Conservation (phyloP, 1,284 basidiomycete genomes). For the Pisolithus thermaeus region DNA sequence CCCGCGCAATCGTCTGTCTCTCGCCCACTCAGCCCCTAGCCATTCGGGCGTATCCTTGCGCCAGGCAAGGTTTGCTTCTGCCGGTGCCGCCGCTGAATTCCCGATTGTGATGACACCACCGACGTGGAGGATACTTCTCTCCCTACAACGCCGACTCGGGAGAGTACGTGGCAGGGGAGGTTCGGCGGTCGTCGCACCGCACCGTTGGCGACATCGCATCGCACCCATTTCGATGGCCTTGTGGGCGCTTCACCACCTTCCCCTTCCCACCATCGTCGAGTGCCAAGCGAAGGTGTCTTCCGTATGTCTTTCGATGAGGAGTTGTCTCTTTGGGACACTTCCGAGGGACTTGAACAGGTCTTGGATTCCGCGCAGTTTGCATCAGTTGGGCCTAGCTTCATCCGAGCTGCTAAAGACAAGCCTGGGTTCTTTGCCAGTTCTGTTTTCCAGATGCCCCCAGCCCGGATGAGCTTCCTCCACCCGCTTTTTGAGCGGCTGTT, state of each 20-base stretch:
- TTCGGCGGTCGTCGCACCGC: constrained; percentile 46
- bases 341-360: constrained; percentile 36
- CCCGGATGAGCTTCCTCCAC: constrained; percentile 68
- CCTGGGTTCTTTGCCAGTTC: constrained; percentile 66
- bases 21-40: constrained; percentile 29
- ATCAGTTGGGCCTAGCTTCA: constrained; percentile 22
- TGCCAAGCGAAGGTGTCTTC: constrained; percentile 64
- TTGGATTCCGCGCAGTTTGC: constrained; percentile 28
- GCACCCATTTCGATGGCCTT: constrained; percentile 29
- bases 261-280: constrained; percentile 42
- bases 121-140: constrained; percentile 37
- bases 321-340: constrained; percentile 35
- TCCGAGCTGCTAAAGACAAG: constrained; percentile 25
- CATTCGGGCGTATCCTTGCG: constrained; percentile 8
- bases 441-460: constrained; percentile 74
- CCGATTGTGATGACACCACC: constrained; percentile 66
- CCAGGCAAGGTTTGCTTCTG: constrained; percentile 26
- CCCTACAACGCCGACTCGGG: constrained; percentile 38
- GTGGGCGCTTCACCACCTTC: constrained; percentile 31
- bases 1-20: constrained; percentile 28
- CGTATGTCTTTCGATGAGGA: constrained; percentile 67
- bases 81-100: constrained; percentile 34
- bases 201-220: constrained; percentile 35
- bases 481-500: constrained; percentile 45
- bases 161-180: constrained; percentile 27